phyloP scores from a whole-genome alignment of 352 stramenopile species.

The Phytophthora vignae region DNA sequence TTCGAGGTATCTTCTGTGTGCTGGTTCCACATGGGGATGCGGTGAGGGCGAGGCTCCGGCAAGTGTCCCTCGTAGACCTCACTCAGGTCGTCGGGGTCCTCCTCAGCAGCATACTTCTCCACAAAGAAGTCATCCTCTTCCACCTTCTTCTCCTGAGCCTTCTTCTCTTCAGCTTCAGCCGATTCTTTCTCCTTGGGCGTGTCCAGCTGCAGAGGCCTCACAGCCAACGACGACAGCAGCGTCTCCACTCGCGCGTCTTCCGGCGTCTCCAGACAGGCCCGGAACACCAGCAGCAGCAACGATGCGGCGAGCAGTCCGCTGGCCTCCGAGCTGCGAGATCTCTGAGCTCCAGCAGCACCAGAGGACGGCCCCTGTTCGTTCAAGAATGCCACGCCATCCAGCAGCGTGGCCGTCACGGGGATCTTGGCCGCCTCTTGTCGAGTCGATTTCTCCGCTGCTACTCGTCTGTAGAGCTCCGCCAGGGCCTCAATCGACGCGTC shows the following conservation, averaged over 20 bases:
- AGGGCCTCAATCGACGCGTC: constrained; percentile 51
- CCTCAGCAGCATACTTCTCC: constrained; percentile 54
- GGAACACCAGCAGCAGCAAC: constrained; percentile 54
- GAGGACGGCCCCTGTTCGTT: constrained; percentile 36
- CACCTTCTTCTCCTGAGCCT: background rate
- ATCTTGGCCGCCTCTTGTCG: constrained; percentile 12
- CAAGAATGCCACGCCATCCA: constrained; percentile 58
- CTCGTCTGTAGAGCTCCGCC: constrained; percentile 47
- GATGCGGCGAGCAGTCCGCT: constrained; percentile 51
- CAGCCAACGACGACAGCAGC: constrained; percentile 34
- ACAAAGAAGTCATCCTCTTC: constrained; percentile 23
- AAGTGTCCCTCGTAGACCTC: constrained; percentile 64
- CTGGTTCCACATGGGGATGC: constrained; percentile 8
- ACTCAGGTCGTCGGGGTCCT: constrained; percentile 71
- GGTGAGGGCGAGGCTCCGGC: constrained; percentile 4
- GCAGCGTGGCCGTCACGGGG: constrained; percentile 46
- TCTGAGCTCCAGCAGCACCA: constrained; percentile 10
- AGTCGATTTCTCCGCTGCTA: constrained; percentile 28
- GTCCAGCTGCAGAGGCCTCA: constrained; percentile 5
- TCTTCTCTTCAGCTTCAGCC: background rate
- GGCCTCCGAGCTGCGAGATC: constrained; percentile 39
- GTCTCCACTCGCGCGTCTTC: constrained; percentile 23
- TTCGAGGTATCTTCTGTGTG: background rate
- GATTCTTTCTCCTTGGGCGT: background rate
- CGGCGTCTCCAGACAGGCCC: constrained; percentile 37